Base-by-base conservation (phyloP, 2,329 filamentous ascomycete genomes). In the Aspergillus felis region DNA sequence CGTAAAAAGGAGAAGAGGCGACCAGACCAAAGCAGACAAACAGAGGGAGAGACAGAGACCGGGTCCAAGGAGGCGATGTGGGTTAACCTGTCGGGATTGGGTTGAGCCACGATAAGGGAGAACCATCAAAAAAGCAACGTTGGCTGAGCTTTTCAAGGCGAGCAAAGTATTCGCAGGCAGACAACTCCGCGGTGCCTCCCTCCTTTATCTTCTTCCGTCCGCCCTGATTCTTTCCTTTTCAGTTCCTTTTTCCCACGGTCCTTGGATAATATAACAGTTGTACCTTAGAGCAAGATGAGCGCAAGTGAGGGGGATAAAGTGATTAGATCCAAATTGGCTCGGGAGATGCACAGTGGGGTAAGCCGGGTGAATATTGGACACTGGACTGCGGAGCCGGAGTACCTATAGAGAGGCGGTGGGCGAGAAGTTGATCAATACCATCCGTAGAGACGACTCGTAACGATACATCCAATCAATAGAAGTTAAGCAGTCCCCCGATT, bases 1-100 rank as follows among this genome's bases (percentile, higher is more conserved):
- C 50, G 51, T 47, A 50, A 41, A 49, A 48, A 47, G 47, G n/a
- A 44, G 53, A 49, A 56, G 42, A 59, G 55, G 48, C 35, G 52
- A 53, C 50, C 50, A 55, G 56, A 54, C 44, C 44, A 46, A 8
- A 44, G 9, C 24, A 25, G 24, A 22, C 44, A 25, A 25, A 25
- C 24, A 25, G 28, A 29, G 28, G 9, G 10, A 46, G 20, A 12
- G 3, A 12, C 27, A 9, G 10, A 24, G 44, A 47, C 44, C 29
- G 44, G 52, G 44, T 49, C 28, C 32, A n/a, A 27, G 20, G 28
- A 24, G 47, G 38, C 41, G 27, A 54, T 47, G 44, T 46, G 42
- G 42, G 3, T 46, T 46, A 10, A 24, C 24, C 8, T 12, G n/a
- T 20, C 17, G 42, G n/a, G 42, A 9, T 46, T 46, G 42, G 10